Conservation (phyloP, 441 rosid genomes). For the Eutrema salsugineum region DNA sequence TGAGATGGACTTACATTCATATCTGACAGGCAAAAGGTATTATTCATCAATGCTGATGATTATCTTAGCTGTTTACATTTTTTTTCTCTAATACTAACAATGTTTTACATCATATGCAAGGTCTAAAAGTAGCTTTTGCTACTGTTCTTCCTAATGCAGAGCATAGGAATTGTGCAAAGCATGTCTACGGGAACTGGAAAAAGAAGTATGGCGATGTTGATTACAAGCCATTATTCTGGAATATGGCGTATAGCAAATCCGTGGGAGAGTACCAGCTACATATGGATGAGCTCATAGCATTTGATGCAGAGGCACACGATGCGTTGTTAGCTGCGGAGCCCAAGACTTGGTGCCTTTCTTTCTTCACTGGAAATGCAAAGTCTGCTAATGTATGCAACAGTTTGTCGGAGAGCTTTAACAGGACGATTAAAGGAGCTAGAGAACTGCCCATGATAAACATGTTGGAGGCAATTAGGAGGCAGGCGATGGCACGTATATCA, state of each 20-base stretch:
- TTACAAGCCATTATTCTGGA: background rate
- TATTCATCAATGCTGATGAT: too few species aligned
- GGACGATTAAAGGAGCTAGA: too few species aligned
- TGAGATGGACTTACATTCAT: too few species aligned
- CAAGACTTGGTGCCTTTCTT: background rate
- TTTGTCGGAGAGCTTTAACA: too few species aligned
- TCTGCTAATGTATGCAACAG: too few species aligned
- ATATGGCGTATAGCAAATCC: background rate
- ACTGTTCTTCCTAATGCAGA: background rate
- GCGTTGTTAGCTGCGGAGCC: background rate
- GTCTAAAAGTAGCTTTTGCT: background rate
- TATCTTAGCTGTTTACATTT: too few species aligned
- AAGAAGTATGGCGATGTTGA: background rate
- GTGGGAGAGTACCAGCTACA: background rate
- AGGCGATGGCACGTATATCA: too few species aligned
- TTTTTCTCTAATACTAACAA: too few species aligned
- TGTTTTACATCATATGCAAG: too few species aligned
- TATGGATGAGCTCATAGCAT: background rate
- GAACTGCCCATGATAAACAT: too few species aligned
- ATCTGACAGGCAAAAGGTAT: background rate
- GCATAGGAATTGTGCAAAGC: background rate
- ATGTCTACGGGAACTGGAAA: background rate
- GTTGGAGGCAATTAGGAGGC: too few species aligned
- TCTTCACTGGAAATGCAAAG: too few species aligned
- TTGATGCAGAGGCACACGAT: background rate